A percentile compares a stretch with the other conserved stretches of the same genome.
phyloP scores from a whole-genome alignment of 139 green algal species.

The Closterium sp. region DNA sequence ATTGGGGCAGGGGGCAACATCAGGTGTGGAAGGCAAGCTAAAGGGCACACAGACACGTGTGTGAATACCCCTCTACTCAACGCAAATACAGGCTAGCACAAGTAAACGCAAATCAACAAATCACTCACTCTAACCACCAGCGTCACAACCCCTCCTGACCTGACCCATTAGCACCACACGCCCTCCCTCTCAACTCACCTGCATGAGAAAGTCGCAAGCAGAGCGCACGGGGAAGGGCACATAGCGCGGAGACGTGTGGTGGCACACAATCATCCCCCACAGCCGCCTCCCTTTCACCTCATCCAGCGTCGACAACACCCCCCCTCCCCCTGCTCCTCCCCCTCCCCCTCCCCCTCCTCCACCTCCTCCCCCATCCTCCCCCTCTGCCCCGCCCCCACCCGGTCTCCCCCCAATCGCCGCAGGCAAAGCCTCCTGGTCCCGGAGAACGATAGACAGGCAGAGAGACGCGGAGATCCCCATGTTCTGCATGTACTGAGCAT shows the following conservation, averaged over 20 bases:
- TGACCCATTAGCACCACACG: not conserved
- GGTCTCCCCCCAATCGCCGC: not conserved
- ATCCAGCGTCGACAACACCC: not conserved
- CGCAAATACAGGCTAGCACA: too few species aligned
- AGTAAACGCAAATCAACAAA: too few species aligned
- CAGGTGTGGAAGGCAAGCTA: not conserved
- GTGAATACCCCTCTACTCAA: too few species aligned
- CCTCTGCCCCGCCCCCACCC: not conserved
- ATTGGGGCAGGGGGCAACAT: not conserved
- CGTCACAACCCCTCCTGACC: not conserved
- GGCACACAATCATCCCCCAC: slow-evolving; percentile 47
- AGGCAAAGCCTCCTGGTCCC: not conserved
- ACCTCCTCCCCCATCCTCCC: not conserved
- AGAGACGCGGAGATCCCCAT: slow-evolving; percentile 40
- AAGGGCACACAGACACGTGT: too few species aligned
- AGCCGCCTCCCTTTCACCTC: slow-evolving; percentile 1
- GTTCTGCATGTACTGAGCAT: slow-evolving; percentile 51
- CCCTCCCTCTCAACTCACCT: slow-evolving; percentile 6
- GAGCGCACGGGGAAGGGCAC: slow-evolving; percentile 39
- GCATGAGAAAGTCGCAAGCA: slow-evolving; percentile 47
- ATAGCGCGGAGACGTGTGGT: slow-evolving; percentile 35
- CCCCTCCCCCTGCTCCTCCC: not conserved
- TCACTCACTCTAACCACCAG: not conserved
- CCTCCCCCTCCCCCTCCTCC: not conserved
- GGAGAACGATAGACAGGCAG: slow-evolving; percentile 43